These are phyloP conservation scores for Exidia glandulosa DNA, from an alignment of 768 basidiomycete species.

Conservation along the genomic window DNA sequence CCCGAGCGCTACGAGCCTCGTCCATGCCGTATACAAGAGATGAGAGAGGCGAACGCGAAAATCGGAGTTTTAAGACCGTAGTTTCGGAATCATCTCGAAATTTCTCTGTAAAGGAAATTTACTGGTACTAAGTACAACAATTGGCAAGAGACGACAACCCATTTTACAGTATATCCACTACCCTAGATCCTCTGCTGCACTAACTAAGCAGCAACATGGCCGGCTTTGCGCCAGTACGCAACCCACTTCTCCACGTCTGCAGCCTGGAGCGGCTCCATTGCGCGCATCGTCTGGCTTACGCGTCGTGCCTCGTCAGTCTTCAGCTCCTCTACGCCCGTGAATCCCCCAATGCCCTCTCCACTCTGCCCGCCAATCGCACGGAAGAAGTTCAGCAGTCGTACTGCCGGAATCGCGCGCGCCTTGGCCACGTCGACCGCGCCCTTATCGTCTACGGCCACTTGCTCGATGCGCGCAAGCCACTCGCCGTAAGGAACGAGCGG, in stretches of 20 bases:
- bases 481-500: constrained; percentile 21
- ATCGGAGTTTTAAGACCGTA: too few relatives aligned
- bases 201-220: background rate
- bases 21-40: too few relatives aligned
- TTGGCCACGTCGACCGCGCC: constrained; percentile 3
- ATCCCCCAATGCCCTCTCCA: background rate
- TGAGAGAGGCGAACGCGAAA: too few relatives aligned
- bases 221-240: background rate
- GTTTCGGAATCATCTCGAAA: too few relatives aligned
- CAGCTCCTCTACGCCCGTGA: background rate
- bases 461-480: constrained; percentile 22
- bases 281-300: background rate
- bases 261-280: background rate
- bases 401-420: constrained; percentile 13
- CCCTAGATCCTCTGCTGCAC: background rate
- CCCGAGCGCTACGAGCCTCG: too few relatives aligned
- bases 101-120: too few relatives aligned
- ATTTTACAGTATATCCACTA: background rate
- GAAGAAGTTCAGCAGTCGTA: constrained; percentile 21
- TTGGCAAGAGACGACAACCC: too few relatives aligned
- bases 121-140: too few relatives aligned
- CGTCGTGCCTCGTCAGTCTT: background rate
- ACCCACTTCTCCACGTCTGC: background rate
- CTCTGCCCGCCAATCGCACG: background rate
- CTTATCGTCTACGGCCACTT: constrained; percentile 1